Percentiles rank a stretch among this genome's conserved stretches.
phyloP scores from a whole-genome alignment of 1,139 yeast genomes.

The Pichia kudriavzevii region DNA sequence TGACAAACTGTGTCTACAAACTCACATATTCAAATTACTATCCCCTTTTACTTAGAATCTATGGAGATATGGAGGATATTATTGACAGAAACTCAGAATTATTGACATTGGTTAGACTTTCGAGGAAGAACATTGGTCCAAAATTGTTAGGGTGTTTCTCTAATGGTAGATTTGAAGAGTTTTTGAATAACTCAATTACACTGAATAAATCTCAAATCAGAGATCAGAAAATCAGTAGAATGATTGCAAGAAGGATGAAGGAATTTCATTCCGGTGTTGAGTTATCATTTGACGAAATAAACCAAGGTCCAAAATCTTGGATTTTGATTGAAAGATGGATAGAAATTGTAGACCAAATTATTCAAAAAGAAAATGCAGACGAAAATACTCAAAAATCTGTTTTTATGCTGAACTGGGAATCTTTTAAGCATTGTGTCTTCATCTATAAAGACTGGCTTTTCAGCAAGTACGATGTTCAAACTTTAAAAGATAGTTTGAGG shows the following conservation, averaged over 20 bases:
- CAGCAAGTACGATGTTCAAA: slow-evolving; percentile 37
- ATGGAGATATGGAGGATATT: slow-evolving; percentile 85
- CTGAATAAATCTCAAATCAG: slow-evolving; percentile 67
- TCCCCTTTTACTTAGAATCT: slow-evolving; percentile 63
- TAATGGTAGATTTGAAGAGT: slow-evolving; percentile 91
- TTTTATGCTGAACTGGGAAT: slow-evolving; percentile 41
- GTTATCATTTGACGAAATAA: slow-evolving; percentile 45
- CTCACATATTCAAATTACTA: slow-evolving; percentile 37
- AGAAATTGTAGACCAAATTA: slow-evolving; percentile 39
- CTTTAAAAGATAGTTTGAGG: slow-evolving; percentile 44
- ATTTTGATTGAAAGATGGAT: slow-evolving; percentile 67
- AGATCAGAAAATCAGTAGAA: slow-evolving; percentile 66
- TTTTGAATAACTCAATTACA: slow-evolving; percentile 70
- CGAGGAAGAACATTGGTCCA: slow-evolving; percentile 80
- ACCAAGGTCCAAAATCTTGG: slow-evolving; percentile 65
- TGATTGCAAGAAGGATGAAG: slow-evolving; percentile 93
- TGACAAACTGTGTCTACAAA: slow-evolving; percentile 83
- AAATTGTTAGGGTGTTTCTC: slow-evolving; percentile 77
- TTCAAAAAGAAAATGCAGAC: slow-evolving; percentile 28
- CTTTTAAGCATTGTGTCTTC: slow-evolving; percentile 41
- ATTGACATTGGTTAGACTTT: slow-evolving; percentile 61
- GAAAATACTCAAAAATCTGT: slow-evolving; percentile 35
- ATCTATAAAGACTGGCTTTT: slow-evolving; percentile 60
- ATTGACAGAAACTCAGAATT: slow-evolving; percentile 84
- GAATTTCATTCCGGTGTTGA: slow-evolving; percentile 80